Base-by-base conservation (phyloP, 352 stramenopile genomes). In the Phytophthora kernoviae region DNA sequence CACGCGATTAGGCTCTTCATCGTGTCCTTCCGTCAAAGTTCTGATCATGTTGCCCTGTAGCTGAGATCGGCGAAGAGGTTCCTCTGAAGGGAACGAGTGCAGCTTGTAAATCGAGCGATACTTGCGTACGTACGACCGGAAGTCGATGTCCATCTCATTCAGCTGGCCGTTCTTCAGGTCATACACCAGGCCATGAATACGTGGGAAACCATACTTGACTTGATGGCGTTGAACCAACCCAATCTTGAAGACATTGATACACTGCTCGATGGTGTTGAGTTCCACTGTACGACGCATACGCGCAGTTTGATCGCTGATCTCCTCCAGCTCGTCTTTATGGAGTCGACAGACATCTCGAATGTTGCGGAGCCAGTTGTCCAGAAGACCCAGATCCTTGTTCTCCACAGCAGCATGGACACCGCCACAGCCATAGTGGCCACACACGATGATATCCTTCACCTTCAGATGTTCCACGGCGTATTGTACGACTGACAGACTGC, bases 361-460 rank as follows among this genome's bases (percentile, higher is more conserved):
- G 70, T 95, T 97, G 60, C 85, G 80, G 36, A 98, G 64, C 91
- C 93, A 98, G 64, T 96, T 94, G 75, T 97, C 91, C 8, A 98
- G 65, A 20, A 95, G 49, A 0, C 87, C 84, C 15, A 93, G 32
- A 27, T 87, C 77, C 65, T 91, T 83, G 70, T 95, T 90, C 46
- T 87, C 77, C 48, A 93, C 68, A 26, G 89, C 85, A 1, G 90
- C 90, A 21, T 81, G 54, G n/a, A 98, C 84, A 24, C 91, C 91
- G 34, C 91, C 91, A 61, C 91, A 98, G 36, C 94, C 90, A 68
- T 97, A 98, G 70, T 98, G 89, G 7, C 91, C 91, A 56, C 84
- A 96, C 15, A 98, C 83, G 48, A 97, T 94, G 51, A 98, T 96
- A 71, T 98, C 79, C 56, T 91, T 93, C 22, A 98, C 90, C 58